phyloP scores from a whole-genome alignment of 768 basidiomycete species.

The Serendipita sp. region DNA sequence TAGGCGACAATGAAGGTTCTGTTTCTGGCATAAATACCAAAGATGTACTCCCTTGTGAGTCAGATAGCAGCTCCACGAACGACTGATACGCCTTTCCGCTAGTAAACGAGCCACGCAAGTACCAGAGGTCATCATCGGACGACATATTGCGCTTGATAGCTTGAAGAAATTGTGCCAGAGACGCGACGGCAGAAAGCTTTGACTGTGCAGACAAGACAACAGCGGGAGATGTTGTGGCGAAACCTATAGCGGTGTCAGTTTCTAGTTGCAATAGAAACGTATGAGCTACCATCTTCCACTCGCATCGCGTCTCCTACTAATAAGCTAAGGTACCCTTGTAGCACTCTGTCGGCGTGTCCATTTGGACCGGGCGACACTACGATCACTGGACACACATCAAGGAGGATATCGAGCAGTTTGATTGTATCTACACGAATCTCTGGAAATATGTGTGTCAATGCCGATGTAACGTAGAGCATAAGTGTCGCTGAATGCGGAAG shows the following conservation, averaged over 20 bases:
- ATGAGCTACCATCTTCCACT: conserved; percentile 27
- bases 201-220: conserved; percentile 41
- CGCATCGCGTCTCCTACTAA: conserved; percentile 49
- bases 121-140: conserved; percentile 28
- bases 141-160: conserved; percentile 22
- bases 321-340: conserved; percentile 71
- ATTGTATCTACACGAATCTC: conserved; percentile 86
- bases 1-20: no score
- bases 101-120: conserved; percentile 41
- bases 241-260: conserved; percentile 13
- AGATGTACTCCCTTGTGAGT: background rate
- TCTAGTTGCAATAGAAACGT: background rate
- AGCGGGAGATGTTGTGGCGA: conserved; percentile 21
- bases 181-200: conserved; percentile 57
- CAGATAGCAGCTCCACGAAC: conserved; percentile 32
- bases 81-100: conserved; percentile 28
- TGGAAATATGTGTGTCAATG: conserved; percentile 88
- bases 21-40: background rate
- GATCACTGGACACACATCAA: conserved; percentile 48
- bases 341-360: conserved; percentile 42
- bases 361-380: conserved; percentile 54
- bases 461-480: conserved; percentile 74
- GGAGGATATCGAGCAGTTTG: conserved; percentile 56
- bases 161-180: conserved; percentile 50
- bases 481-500: conserved; percentile 58